Evolutionary conservation across 2,329 filamentous ascomycete species (phyloP), one percentile per base, ranked within the genome.

Genomic region (Arthrobotrys entomopaga): DNA sequence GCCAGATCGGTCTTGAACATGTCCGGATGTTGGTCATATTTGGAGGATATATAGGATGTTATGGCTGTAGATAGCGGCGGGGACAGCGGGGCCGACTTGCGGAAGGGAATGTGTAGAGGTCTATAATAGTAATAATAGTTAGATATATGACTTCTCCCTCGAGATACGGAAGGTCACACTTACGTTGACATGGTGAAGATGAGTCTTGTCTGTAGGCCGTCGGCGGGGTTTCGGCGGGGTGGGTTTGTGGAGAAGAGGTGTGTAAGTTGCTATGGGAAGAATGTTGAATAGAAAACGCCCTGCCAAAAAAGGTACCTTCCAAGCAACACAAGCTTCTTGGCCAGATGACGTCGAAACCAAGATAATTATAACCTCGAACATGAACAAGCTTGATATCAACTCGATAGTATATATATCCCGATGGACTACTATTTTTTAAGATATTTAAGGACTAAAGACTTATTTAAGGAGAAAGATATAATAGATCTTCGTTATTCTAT

Each of bases 1-100:
- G 93, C 89, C 70, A 97, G 88, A 83, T 99, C 95, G 77, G 91
- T 87, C 76, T 88, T 88, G 82, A 99, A 99, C 90, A 97, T 96
- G 82, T 97, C 93, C 38, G 95, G 94, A 81, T 97, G 94, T 81
- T 99, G 95, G 82, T 98, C 94, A 89, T 98, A 98, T 86, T 98
- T 97, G 82, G 88, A 90, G 75, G 93, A 96, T 80, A 99, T 98
- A 84, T 99, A 98, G 81, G 95, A 90, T 77, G 91, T 92, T 81
- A 99, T 93, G 57, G 93, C 91, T 75, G 88, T 85, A 65, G 91
- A 90, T 75, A 98, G 86, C 26, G 70, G 70, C 52, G 64, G 70
- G 71, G 90, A 90, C 46, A 97, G 85, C 67, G 90, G 86, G 77
- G 91, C 88, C 59, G 93, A 94, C 80, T 90, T 91, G 79, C 94